Conservation (phyloP, 2,329 filamentous ascomycete species). For the Phialocephala sp. region DNA sequence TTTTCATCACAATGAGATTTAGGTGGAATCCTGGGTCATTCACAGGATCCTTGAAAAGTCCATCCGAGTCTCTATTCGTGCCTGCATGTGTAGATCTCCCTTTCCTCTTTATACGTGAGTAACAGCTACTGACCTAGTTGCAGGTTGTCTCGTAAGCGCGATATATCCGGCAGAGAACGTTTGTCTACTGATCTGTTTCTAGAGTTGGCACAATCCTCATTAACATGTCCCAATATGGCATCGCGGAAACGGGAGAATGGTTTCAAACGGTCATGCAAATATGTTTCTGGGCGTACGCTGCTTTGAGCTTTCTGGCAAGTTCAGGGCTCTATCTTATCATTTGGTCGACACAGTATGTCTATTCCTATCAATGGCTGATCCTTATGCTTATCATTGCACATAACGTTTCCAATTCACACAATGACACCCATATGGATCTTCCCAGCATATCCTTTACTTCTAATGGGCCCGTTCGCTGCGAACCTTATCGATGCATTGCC, state of each 20-base stretch:
- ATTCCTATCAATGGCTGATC: background rate
- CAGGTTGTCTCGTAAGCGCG: slow-evolving; percentile 53
- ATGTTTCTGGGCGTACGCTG: slow-evolving; percentile 77
- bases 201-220: slow-evolving; percentile 79
- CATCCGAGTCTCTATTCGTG: slow-evolving; percentile 79
- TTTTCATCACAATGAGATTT: slow-evolving; percentile 72
- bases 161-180: background rate
- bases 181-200: background rate
- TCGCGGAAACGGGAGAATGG: slow-evolving; percentile 66
- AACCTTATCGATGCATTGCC: slow-evolving; percentile 52
- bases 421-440: slow-evolving; percentile 94
- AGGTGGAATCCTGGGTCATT: slow-evolving; percentile 73
- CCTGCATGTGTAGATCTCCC: slow-evolving; percentile 63
- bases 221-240: slow-evolving; percentile 79
- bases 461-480: slow-evolving; percentile 73
- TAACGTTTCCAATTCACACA: slow-evolving; percentile 69
- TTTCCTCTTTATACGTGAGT: background rate
- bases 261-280: slow-evolving; percentile 64
- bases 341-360: slow-evolving; percentile 62
- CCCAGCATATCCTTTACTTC: slow-evolving; percentile 79
- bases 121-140: slow-evolving; percentile 24
- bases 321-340: slow-evolving; percentile 76
- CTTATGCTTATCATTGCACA: slow-evolving; percentile 6
- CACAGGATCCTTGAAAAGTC: slow-evolving; percentile 73
- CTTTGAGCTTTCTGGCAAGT: slow-evolving; percentile 69